These are phyloP conservation scores for Aureobasidium sp. DNA, from an alignment of 2,329 filamentous ascomycete species.

Conservation along the genomic window DNA sequence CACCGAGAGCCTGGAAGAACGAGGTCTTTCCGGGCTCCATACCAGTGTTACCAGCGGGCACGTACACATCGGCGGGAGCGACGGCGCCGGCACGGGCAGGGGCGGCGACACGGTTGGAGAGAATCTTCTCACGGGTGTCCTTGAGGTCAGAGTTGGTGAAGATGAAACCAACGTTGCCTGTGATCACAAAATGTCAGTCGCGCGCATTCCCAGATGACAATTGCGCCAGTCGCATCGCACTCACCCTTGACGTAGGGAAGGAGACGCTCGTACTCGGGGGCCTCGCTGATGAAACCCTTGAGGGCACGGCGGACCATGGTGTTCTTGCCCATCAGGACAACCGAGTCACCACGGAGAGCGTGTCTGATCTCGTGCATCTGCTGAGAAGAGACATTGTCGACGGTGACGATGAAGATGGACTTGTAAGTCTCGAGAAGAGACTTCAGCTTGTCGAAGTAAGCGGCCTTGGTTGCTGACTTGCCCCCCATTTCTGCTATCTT, in stretches of 20 bases:
- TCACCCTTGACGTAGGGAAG: constrained; percentile 82
- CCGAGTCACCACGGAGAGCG: constrained; percentile 80
- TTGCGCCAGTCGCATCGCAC: constrained; percentile 46
- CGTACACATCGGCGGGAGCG: constrained; percentile 85
- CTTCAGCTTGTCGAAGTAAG: constrained; percentile 99
- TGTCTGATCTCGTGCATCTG: constrained; percentile 99
- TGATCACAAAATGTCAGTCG: background rate
- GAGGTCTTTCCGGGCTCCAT: constrained; percentile 99
- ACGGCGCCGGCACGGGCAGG: constrained; percentile 96
- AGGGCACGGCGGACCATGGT: constrained; percentile 99
- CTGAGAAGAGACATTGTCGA: constrained; percentile 99
- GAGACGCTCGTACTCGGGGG: constrained; percentile 96
- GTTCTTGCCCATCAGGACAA: constrained; percentile 99
- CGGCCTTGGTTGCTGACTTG: constrained; percentile 89
- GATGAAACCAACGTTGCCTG: constrained; percentile 94
- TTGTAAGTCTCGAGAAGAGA: constrained; percentile 90
- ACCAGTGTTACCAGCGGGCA: constrained; percentile 98
- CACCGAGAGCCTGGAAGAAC: constrained; percentile 99
- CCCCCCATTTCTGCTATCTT: constrained; percentile 31
- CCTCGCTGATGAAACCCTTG: constrained; percentile 84
- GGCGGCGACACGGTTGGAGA: constrained; percentile 94
- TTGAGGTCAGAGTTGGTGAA: constrained; percentile 98
- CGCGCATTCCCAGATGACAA: constrained; percentile 77
- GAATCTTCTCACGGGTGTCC: constrained; percentile 84
- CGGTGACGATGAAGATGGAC: constrained; percentile 80